phyloP scores from a whole-genome alignment of 2,329 filamentous ascomycete genomes.

The Clonostachys solani region DNA sequence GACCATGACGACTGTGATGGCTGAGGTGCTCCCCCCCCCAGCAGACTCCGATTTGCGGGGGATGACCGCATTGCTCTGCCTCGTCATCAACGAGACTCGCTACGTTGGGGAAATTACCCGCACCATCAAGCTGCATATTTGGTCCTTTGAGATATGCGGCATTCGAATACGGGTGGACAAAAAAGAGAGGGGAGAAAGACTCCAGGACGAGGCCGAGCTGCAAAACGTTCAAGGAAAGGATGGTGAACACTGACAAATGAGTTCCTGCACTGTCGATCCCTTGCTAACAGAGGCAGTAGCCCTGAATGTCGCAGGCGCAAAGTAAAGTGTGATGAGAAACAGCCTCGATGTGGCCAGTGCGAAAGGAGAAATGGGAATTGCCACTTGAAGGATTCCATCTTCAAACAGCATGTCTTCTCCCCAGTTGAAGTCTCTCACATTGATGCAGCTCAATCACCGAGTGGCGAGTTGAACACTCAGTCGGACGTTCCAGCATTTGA shows the following conservation, averaged over 20 bases:
- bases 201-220: too few relatives aligned
- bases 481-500: neutral
- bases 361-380: neutral
- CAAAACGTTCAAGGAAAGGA: constrained; percentile 24
- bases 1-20: too few relatives aligned
- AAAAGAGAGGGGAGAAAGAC: too few relatives aligned
- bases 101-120: too few relatives aligned
- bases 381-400: neutral
- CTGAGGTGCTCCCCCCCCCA: too few relatives aligned
- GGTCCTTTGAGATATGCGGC: too few relatives aligned
- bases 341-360: neutral
- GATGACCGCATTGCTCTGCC: too few relatives aligned
- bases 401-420: neutral
- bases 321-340: neutral
- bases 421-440: neutral
- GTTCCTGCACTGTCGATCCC: neutral
- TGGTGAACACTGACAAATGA: neutral
- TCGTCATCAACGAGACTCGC: too few relatives aligned
- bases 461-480: neutral
- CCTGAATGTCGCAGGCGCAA: neutral
- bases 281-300: neutral
- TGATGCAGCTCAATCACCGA: neutral
- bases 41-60: too few relatives aligned
- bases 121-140: too few relatives aligned
- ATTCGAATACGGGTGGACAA: too few relatives aligned